Evolutionary conservation across 805 yeast species (phyloP).

Genomic region (Kluyveromyces lactis): DNA sequence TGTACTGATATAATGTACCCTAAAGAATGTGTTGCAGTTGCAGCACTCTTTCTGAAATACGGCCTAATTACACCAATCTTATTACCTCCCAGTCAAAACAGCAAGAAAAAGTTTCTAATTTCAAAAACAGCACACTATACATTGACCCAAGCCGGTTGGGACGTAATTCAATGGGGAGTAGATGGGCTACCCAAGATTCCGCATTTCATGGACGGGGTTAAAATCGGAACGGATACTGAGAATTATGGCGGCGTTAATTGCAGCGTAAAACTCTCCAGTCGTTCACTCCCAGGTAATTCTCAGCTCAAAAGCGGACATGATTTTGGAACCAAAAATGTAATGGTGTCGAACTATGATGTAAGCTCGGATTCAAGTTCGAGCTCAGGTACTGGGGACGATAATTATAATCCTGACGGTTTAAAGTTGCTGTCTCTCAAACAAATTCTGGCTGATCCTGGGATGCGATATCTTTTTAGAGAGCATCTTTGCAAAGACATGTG

Average conservation of each 20-base stretch:
- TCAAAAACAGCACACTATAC: conserved; percentile 37
- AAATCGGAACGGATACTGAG: not conserved
- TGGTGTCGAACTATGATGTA: not conserved
- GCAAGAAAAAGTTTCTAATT: conserved; percentile 23
- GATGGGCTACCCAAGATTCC: not conserved
- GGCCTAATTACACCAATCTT: conserved; percentile 41
- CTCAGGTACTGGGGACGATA: not conserved
- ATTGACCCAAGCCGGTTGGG: conserved; percentile 36
- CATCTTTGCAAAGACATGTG: conserved; percentile 60
- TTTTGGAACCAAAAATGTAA: not conserved
- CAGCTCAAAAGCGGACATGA: not conserved
- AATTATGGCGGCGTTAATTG: not conserved
- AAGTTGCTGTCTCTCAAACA: conserved; percentile 24
- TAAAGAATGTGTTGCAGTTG: conserved; percentile 46
- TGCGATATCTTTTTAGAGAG: conserved; percentile 55
- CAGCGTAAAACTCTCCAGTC: not conserved
- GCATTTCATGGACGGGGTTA: not conserved
- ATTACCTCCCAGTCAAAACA: conserved; percentile 29
- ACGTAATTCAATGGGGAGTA: conserved; percentile 25
- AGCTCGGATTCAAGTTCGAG: not conserved
- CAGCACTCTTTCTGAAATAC: conserved; percentile 39
- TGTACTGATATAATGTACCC: conserved; percentile 63
- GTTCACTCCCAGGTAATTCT: not conserved
- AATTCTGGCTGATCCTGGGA: conserved; percentile 65
- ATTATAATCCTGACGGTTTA: not conserved